A percentile compares a stretch with the other conserved stretches of the same genome.
Evolutionary conservation across 2,329 filamentous ascomycete genomes (phyloP).

Genomic region (Paracoccidioides brasiliensis): DNA sequence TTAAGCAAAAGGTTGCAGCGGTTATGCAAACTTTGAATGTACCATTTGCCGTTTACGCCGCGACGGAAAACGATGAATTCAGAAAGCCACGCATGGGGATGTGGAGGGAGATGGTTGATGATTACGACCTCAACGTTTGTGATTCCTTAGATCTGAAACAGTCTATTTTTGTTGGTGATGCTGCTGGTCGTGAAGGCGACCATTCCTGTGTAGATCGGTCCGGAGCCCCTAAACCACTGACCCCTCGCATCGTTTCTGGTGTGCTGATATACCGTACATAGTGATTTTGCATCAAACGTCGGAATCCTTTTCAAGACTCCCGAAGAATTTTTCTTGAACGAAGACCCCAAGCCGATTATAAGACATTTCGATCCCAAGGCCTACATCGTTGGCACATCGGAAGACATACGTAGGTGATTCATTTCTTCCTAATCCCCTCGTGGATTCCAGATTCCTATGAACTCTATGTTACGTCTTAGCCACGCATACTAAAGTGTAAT

Average conservation of each 20-base stretch:
- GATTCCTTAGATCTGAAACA: slow-evolving; percentile 49
- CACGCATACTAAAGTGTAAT: not conserved
- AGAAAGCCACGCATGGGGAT: slow-evolving; percentile 81
- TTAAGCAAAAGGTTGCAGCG: slow-evolving; percentile 65
- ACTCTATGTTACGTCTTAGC: not conserved
- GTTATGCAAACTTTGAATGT: slow-evolving; percentile 57
- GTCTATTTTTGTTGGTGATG: slow-evolving; percentile 86
- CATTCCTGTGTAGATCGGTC: slow-evolving; percentile 49
- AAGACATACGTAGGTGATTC: slow-evolving; percentile 22
- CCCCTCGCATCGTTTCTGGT: not conserved
- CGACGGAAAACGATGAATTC: slow-evolving; percentile 67
- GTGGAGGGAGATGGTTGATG: slow-evolving; percentile 59
- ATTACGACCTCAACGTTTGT: slow-evolving; percentile 44
- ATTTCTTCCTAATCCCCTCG: not conserved
- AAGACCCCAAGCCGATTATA: slow-evolving; percentile 50
- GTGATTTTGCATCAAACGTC: slow-evolving; percentile 75
- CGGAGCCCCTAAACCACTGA: not conserved
- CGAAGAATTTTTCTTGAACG: slow-evolving; percentile 76
- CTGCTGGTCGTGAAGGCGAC: slow-evolving; percentile 46
- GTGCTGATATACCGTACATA: slow-evolving; percentile 19
- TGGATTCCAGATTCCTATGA: not conserved
- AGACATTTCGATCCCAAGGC: slow-evolving; percentile 58
- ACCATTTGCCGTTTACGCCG: slow-evolving; percentile 71
- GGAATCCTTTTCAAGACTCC: slow-evolving; percentile 73
- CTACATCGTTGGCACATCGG: slow-evolving; percentile 33